phyloP scores from a whole-genome alignment of 306 rosid genomes.

The Begonia masoniana region DNA sequence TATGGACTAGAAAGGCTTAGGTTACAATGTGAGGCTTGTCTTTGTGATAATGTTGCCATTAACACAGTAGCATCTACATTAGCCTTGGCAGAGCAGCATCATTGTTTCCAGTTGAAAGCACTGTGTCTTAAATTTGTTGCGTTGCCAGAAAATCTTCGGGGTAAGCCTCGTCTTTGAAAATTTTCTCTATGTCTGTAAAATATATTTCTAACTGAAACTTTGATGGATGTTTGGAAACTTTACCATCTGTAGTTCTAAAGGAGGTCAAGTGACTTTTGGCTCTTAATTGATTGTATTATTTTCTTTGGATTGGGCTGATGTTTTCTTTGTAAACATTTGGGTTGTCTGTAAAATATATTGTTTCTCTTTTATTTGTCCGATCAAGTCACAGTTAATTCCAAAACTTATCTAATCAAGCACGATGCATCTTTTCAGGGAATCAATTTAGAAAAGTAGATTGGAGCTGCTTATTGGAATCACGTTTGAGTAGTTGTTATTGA shows the following conservation, averaged over 20 bases:
- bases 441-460: too few relatives aligned
- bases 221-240: not conserved
- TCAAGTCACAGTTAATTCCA: too few relatives aligned
- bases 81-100: constrained; percentile 91
- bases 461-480: too few relatives aligned
- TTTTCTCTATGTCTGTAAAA: not conserved
- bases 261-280: not conserved
- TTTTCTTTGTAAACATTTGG: not conserved
- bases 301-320: not conserved
- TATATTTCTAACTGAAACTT: not conserved
- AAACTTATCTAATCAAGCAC: too few relatives aligned
- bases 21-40: constrained; percentile 52
- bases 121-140: constrained; percentile 78
- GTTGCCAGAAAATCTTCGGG: constrained; percentile 69
- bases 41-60: constrained; percentile 59
- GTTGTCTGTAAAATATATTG: too few relatives aligned
- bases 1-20: constrained; percentile 72
- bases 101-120: constrained; percentile 70
- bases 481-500: too few relatives aligned
- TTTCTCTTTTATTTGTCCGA: too few relatives aligned
- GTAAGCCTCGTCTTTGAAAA: constrained; percentile 17
- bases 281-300: not conserved
- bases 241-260: too few relatives aligned
- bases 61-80: constrained; percentile 77
- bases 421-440: too few relatives aligned